Evolutionary conservation across 768 basidiomycete genomes (phyloP).

Genomic region (Tulasnella sp.): DNA sequence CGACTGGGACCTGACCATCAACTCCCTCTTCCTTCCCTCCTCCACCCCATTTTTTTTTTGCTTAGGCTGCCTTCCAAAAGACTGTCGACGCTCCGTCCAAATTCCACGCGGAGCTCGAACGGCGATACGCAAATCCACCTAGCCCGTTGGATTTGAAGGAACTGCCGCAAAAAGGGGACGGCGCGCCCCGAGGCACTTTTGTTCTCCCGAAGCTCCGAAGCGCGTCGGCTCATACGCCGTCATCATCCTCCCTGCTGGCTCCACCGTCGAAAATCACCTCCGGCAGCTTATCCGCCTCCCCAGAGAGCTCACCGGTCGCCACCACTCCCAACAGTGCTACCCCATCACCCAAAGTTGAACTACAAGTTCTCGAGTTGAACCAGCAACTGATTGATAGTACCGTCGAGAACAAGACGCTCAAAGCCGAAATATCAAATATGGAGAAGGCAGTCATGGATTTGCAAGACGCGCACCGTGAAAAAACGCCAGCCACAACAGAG

Average conservation of each 20-base stretch:
- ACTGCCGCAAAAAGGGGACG: not conserved
- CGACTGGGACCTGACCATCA: slow-evolving; percentile 6
- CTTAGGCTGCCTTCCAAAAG: slow-evolving; percentile 25
- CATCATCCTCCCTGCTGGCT: slow-evolving; percentile 8
- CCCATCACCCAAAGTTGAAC: slow-evolving; percentile 11
- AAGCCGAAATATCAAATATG: slow-evolving; percentile 15
- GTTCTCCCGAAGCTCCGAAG: slow-evolving; percentile 20
- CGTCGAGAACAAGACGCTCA: slow-evolving; percentile 24
- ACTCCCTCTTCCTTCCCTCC: not conserved
- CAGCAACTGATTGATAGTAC: slow-evolving; percentile 21
- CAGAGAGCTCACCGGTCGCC: slow-evolving; percentile 13
- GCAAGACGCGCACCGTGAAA: not conserved
- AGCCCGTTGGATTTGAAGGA: slow-evolving; percentile 24
- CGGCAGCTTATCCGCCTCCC: slow-evolving; percentile 14
- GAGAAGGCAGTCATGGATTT: slow-evolving; percentile 16
- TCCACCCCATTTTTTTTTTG: not conserved
- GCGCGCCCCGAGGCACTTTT: slow-evolving; percentile 20
- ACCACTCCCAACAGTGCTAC: slow-evolving; percentile 2
- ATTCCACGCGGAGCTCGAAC: slow-evolving; percentile 27
- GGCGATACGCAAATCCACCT: slow-evolving; percentile 23
- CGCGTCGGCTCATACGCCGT: slow-evolving; percentile 23
- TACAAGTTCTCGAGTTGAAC: slow-evolving; percentile 25
- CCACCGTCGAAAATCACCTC: slow-evolving; percentile 13
- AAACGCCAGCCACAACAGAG: not conserved
- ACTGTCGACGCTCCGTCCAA: not conserved